Evolutionary conservation across 306 rosid species (phyloP).

Genomic region (Delonix regia): DNA sequence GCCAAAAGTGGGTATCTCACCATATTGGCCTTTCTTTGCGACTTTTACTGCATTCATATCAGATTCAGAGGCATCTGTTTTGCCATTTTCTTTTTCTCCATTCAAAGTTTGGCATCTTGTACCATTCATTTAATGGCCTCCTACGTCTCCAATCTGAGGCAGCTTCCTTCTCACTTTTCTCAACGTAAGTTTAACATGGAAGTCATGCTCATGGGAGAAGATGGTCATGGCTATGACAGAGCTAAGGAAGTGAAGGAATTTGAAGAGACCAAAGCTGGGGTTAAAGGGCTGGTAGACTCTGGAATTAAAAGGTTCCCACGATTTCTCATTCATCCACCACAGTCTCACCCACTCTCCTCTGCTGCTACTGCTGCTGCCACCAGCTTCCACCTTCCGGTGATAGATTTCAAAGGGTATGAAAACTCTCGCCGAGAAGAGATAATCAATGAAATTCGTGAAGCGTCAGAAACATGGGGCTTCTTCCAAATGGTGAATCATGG

Average conservation of each 20-base stretch:
- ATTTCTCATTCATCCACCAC: constrained; percentile 62
- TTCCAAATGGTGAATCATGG: constrained; percentile 83
- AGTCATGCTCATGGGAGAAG: constrained; percentile 2
- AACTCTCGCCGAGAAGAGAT: constrained; percentile 37
- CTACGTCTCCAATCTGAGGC: constrained; percentile 31
- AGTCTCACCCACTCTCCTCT: constrained; percentile 17
- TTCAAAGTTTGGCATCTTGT: constrained; percentile 45
- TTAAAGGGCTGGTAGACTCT: constrained; percentile 72
- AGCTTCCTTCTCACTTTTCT: constrained; percentile 6
- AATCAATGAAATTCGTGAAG: constrained; percentile 50
- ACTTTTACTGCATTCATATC: constrained; percentile 5
- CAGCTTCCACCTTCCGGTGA: constrained; percentile 55
- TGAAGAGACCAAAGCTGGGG: constrained; percentile 75
- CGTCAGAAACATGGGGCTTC: constrained; percentile 75
- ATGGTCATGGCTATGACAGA: constrained; percentile 52
- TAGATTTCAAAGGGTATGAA: constrained; percentile 57
- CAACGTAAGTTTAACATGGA: constrained; percentile 36
- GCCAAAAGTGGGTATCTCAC: constrained; percentile 48
- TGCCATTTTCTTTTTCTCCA: constrained; percentile 11
- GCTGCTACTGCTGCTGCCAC: background rate
- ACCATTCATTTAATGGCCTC: constrained; percentile 39
- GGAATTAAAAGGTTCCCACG: constrained; percentile 64
- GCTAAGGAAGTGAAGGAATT: constrained; percentile 66
- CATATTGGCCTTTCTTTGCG: constrained; percentile 40
- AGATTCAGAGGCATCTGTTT: constrained; percentile 37